Base-by-base conservation (phyloP, 2,329 filamentous ascomycete genomes). In the Aspergillus melleus region DNA sequence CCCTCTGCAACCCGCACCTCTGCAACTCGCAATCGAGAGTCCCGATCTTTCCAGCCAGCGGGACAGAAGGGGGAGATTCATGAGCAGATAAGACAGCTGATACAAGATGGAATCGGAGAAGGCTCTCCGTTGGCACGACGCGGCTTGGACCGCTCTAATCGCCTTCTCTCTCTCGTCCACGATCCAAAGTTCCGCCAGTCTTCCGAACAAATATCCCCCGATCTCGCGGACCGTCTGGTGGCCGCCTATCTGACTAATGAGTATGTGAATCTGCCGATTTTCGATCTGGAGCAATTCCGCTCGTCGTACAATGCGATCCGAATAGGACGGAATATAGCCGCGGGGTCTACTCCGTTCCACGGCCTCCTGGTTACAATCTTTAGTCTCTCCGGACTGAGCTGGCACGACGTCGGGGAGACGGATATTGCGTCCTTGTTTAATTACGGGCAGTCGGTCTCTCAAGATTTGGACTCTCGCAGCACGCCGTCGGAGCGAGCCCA, bases 201-300 rank as follows among this genome's bases (percentile, higher is more conserved):
- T 5, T 39, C 55, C 2, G 51, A 54, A 10, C 57, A 63, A 44
- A 57, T 67, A 19, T 47, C 61, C 19, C 66, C 62, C 6, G 52
- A 62, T 9, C 20, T 61, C 39, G 58, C 62, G 11, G 67, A 70
- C 52, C 56, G 39, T 29, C 55, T 66, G 12, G 39, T 71, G 11
- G 54, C 58, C 4, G 54, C 51, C 3, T 71, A 71, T 29, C 50
- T 71, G 24, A 62, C 59, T 10, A 64, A 62, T 19, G 68, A 71
- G 58, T 69, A 67, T 57, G 67, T 67, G n/a, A 67, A 68, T 46
- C 47, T 70, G 22, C 69, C 69, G 1, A 64, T 71, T 9, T 63
- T 71, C 30, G 59, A 68, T 32, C 59, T 68, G 19, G 5, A 53
- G 4, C 50, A 57, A 2, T 70, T 70, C 24, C 57, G 60, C 20